phyloP scores from a whole-genome alignment of 345 rosid genomes.

The Pistacia integerrima region DNA sequence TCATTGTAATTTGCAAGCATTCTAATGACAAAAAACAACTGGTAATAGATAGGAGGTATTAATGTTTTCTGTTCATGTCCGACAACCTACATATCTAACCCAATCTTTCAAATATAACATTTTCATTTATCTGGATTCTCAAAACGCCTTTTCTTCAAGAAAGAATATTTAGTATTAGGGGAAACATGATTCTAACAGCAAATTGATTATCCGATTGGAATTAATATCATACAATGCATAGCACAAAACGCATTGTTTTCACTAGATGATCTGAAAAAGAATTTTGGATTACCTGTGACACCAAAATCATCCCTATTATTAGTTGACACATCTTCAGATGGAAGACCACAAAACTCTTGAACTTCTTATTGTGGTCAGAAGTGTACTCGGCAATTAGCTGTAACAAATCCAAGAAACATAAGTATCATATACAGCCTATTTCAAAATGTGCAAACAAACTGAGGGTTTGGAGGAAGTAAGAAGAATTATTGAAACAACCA shows the following conservation, averaged over 20 bases:
- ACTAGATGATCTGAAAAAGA: background rate
- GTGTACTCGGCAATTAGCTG: conserved; percentile 39
- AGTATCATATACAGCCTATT: background rate
- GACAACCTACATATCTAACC: background rate
- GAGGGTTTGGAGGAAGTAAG: background rate
- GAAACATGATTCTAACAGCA: background rate
- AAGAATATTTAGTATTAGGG: background rate
- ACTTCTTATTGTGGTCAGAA: conserved; percentile 14
- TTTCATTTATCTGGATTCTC: background rate
- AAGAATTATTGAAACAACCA: background rate
- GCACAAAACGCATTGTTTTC: background rate
- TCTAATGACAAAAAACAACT: background rate
- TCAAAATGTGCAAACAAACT: background rate
- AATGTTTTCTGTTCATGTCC: background rate
- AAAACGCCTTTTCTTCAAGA: background rate
- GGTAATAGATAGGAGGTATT: background rate
- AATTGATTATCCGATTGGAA: background rate
- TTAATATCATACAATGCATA: background rate
- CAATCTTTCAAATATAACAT: background rate
- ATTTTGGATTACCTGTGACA: conserved; percentile 45
- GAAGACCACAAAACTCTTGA: conserved; percentile 36
- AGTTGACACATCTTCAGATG: conserved; percentile 38
- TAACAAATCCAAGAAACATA: conserved; percentile 3
- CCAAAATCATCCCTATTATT: conserved; percentile 28
- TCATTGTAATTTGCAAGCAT: background rate